Base-by-base conservation (phyloP, 2,329 filamentous ascomycete species). In the Magnaporthiopsis incrustans region DNA sequence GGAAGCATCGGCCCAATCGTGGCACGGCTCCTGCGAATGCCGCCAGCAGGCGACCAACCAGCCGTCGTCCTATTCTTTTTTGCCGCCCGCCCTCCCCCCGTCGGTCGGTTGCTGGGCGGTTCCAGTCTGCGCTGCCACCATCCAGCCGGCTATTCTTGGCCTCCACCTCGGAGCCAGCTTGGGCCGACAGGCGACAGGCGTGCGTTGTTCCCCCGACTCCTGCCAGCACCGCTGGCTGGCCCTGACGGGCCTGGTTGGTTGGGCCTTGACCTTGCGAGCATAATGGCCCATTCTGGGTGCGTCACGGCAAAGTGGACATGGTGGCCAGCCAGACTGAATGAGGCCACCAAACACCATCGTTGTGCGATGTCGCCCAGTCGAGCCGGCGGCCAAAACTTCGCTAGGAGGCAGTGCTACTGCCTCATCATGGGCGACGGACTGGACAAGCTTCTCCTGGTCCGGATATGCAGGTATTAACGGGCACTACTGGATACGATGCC, bases 121-220 rank as follows among this genome's bases (percentile, higher is more conserved):
- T 58, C 56, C 56, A n/a, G 6, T 26, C 57, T 27, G 60, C 60
- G 60, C 35, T 61, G 44, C 35, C 30, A 30, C 30, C 38, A 30
- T 35, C 33, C 18, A 25, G 60, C 53, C 57, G 61, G 61, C 61
- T 63, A 63, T 58, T 58, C 58, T 63, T 59, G 59, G 44, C 22
- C 58, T 38, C 12, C 44, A 53, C 44, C 5, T 53, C n/a, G 44
- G 44, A 25, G 44, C 44, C 44, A 53, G 7, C 22, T n/a, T 53
- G 44, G 18, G 22, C 44, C 44, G 44, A 53, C 44, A 25, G 44
- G 44, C 22, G 18, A 53, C 44, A 53, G 44, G 38, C 15, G 15
- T 22, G 38, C 44, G 44, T 22, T 25, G 7, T 53, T 25, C n/a
- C 44, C 14, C 44, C 14, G 10, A 7, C 44, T n/a, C 44, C 44